Base-by-base conservation (phyloP, 306 rosid species). In the Lithocarpus polystachyus region DNA sequence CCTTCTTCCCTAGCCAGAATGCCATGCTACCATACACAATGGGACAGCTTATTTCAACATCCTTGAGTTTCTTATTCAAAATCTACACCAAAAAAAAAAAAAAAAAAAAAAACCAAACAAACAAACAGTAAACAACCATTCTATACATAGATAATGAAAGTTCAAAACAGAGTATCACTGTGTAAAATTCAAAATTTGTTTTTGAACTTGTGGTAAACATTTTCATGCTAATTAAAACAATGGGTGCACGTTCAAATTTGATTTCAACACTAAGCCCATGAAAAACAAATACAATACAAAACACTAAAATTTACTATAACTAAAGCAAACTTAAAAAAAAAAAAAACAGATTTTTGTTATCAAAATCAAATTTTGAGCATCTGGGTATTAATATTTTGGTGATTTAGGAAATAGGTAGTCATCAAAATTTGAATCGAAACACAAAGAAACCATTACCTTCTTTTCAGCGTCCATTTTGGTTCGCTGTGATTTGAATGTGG, bases 1-100 rank as follows among this genome's bases (percentile, higher is more conserved):
- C 97, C 87, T 92, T 92, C 82, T 90, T 90, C 71, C 97, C 93
- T 75, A 92, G 97, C 96, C 96, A 90, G 87, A 92, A 90, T 83
- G 97, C 87, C 55, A 85, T 77, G 86, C 90, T 92, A 53, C 96
- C 97, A 76, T 88, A 92, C 77, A 87, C 96, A 76, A 90, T 92
- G 73, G 97, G 97, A 82, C 89, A 75, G 73, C 90, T 89, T 81
- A 89, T 84, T 84, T 90, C 96, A 24, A 87, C 85, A 82, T 90
- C 97, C 81, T 88, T 85, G 80, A 88, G 82, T 82, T 89, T 88
- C 90, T 90, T 88, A 61, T 80, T 84, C 73, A 85, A 73, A 79
- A 73, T 92, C 93, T 90, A 75, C 87, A 89, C 80, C 83, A 9
- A 8, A 8, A 56, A 19, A 20, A 20, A 7, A 19, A 6, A 20